Evolutionary conservation across 768 basidiomycete genomes (phyloP).

Genomic region (Lyophyllum decastes): DNA sequence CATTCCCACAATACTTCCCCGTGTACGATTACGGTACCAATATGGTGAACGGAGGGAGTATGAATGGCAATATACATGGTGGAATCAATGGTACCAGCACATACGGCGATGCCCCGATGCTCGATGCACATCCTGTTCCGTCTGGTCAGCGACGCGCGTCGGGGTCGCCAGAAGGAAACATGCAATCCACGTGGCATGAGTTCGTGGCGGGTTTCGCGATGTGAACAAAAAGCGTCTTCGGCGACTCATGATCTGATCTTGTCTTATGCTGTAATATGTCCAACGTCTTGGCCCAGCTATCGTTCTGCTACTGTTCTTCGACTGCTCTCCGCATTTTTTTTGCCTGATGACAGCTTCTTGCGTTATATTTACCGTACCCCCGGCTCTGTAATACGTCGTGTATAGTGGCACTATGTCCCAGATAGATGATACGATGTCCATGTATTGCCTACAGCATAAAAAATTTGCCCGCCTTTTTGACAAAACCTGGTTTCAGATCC

Average conservation of each 20-base stretch:
- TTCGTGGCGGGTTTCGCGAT: slow-evolving; percentile 52
- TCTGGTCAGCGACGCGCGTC: slow-evolving; percentile 41
- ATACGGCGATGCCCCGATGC: slow-evolving; percentile 31
- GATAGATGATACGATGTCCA: background rate
- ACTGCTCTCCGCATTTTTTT: background rate
- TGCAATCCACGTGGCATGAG: slow-evolving; percentile 66
- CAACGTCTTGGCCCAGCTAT: background rate
- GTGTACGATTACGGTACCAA: slow-evolving; percentile 69
- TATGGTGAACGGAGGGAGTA: slow-evolving; percentile 22
- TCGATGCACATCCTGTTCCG: slow-evolving; percentile 41
- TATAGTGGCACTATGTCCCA: background rate
- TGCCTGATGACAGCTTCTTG: background rate
- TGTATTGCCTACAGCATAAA: background rate
- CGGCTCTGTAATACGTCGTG: background rate
- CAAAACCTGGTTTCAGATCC: too few relatives aligned
- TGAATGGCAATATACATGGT: slow-evolving; percentile 2
- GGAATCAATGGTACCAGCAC: slow-evolving; percentile 15
- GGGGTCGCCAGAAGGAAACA: slow-evolving; percentile 61
- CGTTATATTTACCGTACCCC: background rate
- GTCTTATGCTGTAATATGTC: background rate
- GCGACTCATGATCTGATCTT: background rate
- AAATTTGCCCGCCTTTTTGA: too few relatives aligned
- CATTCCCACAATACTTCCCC: slow-evolving; percentile 71
- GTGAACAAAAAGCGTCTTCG: slow-evolving; percentile 8
- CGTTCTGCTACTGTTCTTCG: background rate